A percentile compares a stretch with the other conserved stretches of the same genome.
These are phyloP conservation scores for Fragaria nilgerrensis DNA, from an alignment of 306 rosid genomes.

Conservation along the genomic window DNA sequence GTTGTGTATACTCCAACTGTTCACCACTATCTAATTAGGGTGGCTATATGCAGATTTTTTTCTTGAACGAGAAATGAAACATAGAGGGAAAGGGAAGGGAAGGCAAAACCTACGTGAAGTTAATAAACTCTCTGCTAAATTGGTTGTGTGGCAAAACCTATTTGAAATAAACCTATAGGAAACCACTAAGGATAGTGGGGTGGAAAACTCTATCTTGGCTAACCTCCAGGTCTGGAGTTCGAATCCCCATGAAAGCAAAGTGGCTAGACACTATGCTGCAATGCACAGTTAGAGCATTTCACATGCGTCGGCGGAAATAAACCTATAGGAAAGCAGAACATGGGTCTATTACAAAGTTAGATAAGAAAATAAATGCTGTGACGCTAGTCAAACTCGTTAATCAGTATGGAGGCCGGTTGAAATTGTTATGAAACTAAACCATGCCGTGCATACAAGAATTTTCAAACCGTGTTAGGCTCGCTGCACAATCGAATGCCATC, in stretches of 20 bases:
- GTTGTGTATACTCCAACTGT: background rate
- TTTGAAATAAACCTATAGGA: background rate
- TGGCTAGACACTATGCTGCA: no score
- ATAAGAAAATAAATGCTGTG: constrained; percentile 19
- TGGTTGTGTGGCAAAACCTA: background rate
- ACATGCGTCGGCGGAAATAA: no score
- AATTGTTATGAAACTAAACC: background rate
- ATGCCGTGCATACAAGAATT: no score
- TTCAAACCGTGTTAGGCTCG: no score
- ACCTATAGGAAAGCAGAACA: background rate
- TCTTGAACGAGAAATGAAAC: background rate
- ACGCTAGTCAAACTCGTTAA: background rate
- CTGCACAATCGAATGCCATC: no score
- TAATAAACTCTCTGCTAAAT: no score
- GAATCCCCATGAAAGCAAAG: no score
- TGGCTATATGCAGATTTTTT: background rate
- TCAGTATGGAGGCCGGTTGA: no score
- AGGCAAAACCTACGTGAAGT: background rate
- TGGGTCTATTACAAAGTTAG: background rate
- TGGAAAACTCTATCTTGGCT: no score
- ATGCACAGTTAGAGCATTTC: no score
- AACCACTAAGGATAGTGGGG: no score
- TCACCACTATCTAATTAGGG: background rate
- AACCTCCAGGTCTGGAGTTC: no score
- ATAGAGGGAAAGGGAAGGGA: background rate